A percentile compares a stretch with the other conserved stretches of the same genome.
These are phyloP conservation scores for Sistotremastrum suecicum DNA, from an alignment of 768 basidiomycete species.

Conservation along the genomic window DNA sequence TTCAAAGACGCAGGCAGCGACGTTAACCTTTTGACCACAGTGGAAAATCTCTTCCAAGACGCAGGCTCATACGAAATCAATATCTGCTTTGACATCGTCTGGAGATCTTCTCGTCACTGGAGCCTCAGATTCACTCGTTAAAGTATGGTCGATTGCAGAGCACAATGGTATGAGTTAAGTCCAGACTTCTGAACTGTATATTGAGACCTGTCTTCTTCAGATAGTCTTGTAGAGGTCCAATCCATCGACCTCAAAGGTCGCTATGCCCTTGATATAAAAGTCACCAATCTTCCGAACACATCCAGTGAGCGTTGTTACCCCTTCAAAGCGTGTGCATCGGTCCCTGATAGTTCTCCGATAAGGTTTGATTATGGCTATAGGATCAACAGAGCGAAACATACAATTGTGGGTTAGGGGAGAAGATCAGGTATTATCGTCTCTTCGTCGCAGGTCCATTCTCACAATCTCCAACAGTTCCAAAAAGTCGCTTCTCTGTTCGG, in stretches of 20 bases:
- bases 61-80: constrained; percentile 52
- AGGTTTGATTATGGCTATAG: constrained; percentile 62
- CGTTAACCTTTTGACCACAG: constrained; percentile 22
- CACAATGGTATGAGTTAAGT: constrained; percentile 18
- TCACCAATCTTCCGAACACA: constrained; percentile 51
- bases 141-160: constrained; percentile 41
- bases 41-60: constrained; percentile 35
- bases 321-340: neutral
- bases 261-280: constrained; percentile 60
- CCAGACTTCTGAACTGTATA: constrained; percentile 2
- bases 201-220: neutral
- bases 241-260: constrained; percentile 47
- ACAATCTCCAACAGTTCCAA: constrained; percentile 31
- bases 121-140: constrained; percentile 68
- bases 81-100: constrained; percentile 50
- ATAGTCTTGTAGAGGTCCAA: constrained; percentile 29
- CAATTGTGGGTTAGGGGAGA: constrained; percentile 65
- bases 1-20: neutral
- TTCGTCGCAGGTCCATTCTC: neutral
- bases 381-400: constrained; percentile 67
- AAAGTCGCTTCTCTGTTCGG: constrained; percentile 50
- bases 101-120: constrained; percentile 51
- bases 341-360: neutral
- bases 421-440: constrained; percentile 26
- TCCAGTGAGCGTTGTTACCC: constrained; percentile 31